Evolutionary conservation across 257 asterid species (phyloP).

Genomic region (Fraxinus americana): DNA sequence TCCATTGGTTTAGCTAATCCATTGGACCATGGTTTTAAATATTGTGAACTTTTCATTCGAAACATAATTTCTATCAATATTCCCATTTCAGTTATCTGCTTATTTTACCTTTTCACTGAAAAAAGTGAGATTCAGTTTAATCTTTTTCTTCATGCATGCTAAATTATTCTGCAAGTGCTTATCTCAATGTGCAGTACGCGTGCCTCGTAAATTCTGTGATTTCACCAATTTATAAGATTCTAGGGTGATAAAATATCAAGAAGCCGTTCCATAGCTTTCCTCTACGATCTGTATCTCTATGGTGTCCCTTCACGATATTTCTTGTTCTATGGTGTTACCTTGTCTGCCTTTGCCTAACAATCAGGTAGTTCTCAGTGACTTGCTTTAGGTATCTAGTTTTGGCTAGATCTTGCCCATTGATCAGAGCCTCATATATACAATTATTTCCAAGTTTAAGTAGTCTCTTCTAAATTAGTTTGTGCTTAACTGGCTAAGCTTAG

Average conservation of each 20-base stretch:
- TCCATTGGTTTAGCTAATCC: not conserved
- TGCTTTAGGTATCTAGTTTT: no score
- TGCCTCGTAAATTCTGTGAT: no score
- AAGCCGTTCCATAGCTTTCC: not conserved
- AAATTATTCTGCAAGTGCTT: no score
- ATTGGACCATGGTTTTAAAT: not conserved
- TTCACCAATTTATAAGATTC: no score
- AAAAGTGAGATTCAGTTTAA: not conserved
- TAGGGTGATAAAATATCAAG: no score
- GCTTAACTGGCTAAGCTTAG: not conserved
- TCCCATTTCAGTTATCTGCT: not conserved
- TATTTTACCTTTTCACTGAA: not conserved
- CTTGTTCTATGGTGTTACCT: not conserved
- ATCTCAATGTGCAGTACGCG: no score
- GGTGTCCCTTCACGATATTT: not conserved
- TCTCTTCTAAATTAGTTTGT: not conserved
- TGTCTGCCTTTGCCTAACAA: not conserved
- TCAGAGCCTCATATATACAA: not conserved
- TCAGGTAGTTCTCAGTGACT: no score
- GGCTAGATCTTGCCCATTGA: not conserved
- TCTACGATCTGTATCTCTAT: no score
- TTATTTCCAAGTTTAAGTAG: conserved; percentile 6
- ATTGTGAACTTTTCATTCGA: not conserved
- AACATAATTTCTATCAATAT: no score
- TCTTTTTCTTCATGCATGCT: not conserved